phyloP scores from a whole-genome alignment of 495 filamentous ascomycete genomes.

The Neurospora tetraspora region DNA sequence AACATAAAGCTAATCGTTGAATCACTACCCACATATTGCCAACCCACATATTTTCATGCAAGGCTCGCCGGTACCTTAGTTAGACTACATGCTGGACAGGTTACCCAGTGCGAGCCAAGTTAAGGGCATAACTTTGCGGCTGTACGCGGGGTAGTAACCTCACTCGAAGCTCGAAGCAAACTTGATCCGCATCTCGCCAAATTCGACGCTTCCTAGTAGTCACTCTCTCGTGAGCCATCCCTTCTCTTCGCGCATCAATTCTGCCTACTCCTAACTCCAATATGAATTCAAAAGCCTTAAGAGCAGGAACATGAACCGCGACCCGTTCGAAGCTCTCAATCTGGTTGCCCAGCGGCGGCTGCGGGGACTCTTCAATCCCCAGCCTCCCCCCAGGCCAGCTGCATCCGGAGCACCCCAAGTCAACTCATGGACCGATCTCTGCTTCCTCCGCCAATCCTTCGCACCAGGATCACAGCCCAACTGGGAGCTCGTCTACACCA shows the following conservation, averaged over 20 bases:
- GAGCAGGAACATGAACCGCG: not conserved
- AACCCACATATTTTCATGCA: not conserved
- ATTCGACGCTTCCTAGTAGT: not conserved
- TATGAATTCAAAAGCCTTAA: not conserved
- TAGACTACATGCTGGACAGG: too few relatives aligned
- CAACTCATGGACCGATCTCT: not conserved
- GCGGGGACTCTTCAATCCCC: not conserved
- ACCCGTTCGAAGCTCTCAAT: not conserved
- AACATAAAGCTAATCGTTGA: not conserved
- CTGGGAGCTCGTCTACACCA: not conserved
- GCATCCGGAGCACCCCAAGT: not conserved
- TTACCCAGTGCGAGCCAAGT: not conserved
- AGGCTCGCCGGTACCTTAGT: too few relatives aligned
- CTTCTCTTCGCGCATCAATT: not conserved
- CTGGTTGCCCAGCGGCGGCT: not conserved
- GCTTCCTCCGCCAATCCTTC: not conserved
- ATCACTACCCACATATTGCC: not conserved
- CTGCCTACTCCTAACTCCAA: not conserved
- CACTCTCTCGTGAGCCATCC: not conserved
- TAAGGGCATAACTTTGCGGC: not conserved
- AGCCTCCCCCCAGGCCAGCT: not conserved
- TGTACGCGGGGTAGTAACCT: not conserved
- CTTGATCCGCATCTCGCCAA: not conserved
- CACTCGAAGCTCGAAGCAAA: not conserved
- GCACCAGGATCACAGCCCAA: too few relatives aligned